Conservation (phyloP, 164 flowering plant species). For the Macadamia tetraphylla region DNA sequence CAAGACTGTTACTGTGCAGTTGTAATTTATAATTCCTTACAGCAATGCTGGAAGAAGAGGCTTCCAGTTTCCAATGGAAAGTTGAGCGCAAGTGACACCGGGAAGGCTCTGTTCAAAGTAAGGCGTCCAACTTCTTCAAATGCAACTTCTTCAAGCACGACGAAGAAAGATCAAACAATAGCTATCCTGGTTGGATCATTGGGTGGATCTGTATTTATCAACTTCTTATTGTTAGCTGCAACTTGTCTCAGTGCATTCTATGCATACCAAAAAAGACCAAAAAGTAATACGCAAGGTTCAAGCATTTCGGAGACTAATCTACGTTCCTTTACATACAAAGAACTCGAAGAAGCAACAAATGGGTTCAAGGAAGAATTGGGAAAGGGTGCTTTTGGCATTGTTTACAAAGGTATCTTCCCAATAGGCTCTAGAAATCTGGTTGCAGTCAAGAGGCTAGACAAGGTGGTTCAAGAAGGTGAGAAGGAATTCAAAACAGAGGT, state of each 20-base stretch:
- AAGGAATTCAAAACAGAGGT: slow-evolving; percentile 27
- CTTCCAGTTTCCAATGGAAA: slow-evolving; percentile 31
- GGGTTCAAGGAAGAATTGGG: slow-evolving; percentile 27
- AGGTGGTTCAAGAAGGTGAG: slow-evolving; percentile 11
- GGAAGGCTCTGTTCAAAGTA: too few species aligned
- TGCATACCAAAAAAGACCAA: background rate
- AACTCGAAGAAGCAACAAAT: slow-evolving; percentile 16
- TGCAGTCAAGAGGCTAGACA: slow-evolving; percentile 25
- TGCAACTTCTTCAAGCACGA: too few species aligned
- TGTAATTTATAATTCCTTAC: too few species aligned
- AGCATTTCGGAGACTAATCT: background rate
- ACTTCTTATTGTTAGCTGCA: too few species aligned
- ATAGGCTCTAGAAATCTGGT: background rate
- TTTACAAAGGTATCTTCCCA: slow-evolving; percentile 19
- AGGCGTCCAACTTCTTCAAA: too few species aligned
- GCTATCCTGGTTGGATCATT: too few species aligned
- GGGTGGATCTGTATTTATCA: too few species aligned
- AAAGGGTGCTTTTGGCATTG: slow-evolving; percentile 22
- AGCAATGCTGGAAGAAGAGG: slow-evolving; percentile 40
- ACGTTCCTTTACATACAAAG: slow-evolving; percentile 14
- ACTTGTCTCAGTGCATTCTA: background rate
- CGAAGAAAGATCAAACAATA: too few species aligned
- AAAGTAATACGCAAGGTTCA: too few species aligned
- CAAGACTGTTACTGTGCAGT: too few species aligned
- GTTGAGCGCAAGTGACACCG: background rate